Percentiles rank a stretch among this genome's conserved stretches.
These are phyloP conservation scores for Limtongia smithiae DNA, from an alignment of 805 yeast genomes.

Conservation along the genomic window DNA sequence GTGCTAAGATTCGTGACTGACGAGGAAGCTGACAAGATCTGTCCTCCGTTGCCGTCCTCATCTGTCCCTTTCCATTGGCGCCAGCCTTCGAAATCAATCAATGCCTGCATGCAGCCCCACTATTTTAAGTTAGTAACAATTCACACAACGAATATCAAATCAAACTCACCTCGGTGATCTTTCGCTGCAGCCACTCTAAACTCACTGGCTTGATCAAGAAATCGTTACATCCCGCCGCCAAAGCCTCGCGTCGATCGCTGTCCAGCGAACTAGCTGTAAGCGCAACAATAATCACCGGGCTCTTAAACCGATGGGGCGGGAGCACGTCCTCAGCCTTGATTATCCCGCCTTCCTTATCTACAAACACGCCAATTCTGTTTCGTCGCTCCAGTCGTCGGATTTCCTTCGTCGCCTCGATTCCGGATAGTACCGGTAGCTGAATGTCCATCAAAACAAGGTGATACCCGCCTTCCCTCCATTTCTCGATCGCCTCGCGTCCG, in stretches of 20 bases:
- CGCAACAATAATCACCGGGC: constrained; percentile 98
- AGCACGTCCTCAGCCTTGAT: constrained; percentile 49
- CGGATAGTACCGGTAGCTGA: constrained; percentile 93
- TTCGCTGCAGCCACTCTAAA: constrained; percentile 86
- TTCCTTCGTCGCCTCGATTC: constrained; percentile 90
- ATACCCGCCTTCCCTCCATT: constrained; percentile 92
- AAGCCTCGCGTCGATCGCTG: constrained; percentile 81
- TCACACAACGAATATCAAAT: not conserved
- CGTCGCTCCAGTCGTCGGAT: constrained; percentile 78
- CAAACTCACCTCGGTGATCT: constrained; percentile 51
- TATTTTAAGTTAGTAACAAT: not conserved
- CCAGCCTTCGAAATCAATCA: constrained; percentile 65
- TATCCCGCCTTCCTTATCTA: constrained; percentile 41
- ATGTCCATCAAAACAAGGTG: constrained; percentile 96
- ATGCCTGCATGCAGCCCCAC: constrained; percentile 20
- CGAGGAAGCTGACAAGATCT: too few species aligned
- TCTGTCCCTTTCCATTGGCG: constrained; percentile 39
- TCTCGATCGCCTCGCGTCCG: constrained; percentile 92
- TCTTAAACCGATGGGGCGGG: constrained; percentile 62
- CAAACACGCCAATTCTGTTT: constrained; percentile 67
- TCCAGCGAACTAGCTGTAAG: constrained; percentile 86
- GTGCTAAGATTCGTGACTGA: not conserved
- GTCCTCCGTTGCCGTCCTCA: constrained; percentile 16
- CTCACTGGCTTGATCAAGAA: constrained; percentile 94
- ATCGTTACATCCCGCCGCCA: constrained; percentile 97